Percentiles rank a stretch among this genome's conserved stretches.
These are phyloP conservation scores for Triadica sebifera DNA, from an alignment of 345 rosid genomes.

Conservation along the genomic window DNA sequence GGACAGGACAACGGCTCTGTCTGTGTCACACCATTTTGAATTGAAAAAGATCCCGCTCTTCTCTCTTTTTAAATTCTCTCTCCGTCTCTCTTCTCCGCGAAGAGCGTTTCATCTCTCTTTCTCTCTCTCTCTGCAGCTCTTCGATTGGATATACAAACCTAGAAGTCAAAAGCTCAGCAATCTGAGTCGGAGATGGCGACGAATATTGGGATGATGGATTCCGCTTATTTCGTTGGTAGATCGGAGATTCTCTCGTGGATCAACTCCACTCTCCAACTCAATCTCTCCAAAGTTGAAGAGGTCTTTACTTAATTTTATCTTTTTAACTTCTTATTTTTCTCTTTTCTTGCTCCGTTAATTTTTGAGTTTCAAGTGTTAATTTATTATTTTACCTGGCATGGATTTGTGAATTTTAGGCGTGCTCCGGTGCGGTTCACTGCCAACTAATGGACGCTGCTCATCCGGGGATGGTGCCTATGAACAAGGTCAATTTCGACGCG, in stretches of 20 bases:
- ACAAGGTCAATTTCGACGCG: conserved; percentile 94
- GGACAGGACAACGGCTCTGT: conserved; percentile 10
- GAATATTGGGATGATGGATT: conserved; percentile 91
- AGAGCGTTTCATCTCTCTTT: background rate
- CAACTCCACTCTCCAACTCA: conserved; percentile 83
- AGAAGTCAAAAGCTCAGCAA: background rate
- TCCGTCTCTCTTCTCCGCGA: background rate
- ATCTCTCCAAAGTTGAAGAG: conserved; percentile 97
- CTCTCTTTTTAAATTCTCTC: conserved; percentile 29
- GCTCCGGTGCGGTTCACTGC: conserved; percentile 90
- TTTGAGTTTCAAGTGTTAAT: background rate
- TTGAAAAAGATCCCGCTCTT: conserved; percentile 42
- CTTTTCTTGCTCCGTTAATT: background rate
- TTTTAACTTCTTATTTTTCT: background rate
- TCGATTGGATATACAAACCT: background rate
- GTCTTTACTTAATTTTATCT: conserved; percentile 22
- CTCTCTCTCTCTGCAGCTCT: conserved; percentile 7
- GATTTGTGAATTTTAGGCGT: conserved; percentile 48
- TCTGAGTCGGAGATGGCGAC: conserved; percentile 49
- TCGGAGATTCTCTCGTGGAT: conserved; percentile 96
- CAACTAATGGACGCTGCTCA: conserved; percentile 90
- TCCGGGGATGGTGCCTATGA: conserved; percentile 93
- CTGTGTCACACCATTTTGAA: conserved; percentile 20
- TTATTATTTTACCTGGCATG: background rate
- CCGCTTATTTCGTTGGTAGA: conserved; percentile 92